Base-by-base conservation (phyloP, 2,329 filamentous ascomycete genomes). In the Sporothrix globosa region DNA sequence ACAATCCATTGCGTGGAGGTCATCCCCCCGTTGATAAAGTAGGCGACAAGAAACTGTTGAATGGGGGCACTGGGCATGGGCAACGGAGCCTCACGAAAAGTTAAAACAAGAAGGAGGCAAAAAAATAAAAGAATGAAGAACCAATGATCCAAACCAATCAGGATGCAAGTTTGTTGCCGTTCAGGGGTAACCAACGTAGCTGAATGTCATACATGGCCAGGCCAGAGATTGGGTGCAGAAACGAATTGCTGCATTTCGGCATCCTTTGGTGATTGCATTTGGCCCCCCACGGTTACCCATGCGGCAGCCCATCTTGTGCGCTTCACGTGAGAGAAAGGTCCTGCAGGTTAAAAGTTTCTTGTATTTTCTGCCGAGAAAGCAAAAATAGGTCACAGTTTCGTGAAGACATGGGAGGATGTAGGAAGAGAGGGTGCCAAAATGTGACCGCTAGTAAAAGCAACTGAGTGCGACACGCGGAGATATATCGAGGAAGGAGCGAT, bases 241-340 rank as follows among this genome's bases (percentile, higher is more conserved):
- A 34, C 24, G 30, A 56, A 58, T n/a, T 60, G 58, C 58, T 48
- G 60, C 60, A 50, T 4, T 41, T 50, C 44, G 41, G n/a, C 14
- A 7, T 65, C 39, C 4, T 27, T 6, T 63, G 11, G 11, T 27
- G 10, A 41, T 11, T 44, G 53, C 14, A 9, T 10, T 46, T n/a
- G 21, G 21, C 21, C 39, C 54, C 58, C 63, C 63, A 67, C 63
- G 48, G 44, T 53, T 30, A 7, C n/a, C 27, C 41, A 27, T 58
- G 54, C 56, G 2, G 34, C 39, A 39, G 39, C 21, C 11, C n/a
- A 46, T 67, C n/a, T 65, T 44, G 50, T 53, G 50, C 65, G 50
- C 30, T 44, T 56, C 65, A 44, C 65, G 65, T 67, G 65, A 67
- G 65, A 44, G 17, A 39, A 21, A 67, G 46, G 46, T 67, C 63